A percentile compares a stretch with the other conserved stretches of the same genome.
phyloP scores from a whole-genome alignment of 305 asterid genomes.

The Solanum hybrid region DNA sequence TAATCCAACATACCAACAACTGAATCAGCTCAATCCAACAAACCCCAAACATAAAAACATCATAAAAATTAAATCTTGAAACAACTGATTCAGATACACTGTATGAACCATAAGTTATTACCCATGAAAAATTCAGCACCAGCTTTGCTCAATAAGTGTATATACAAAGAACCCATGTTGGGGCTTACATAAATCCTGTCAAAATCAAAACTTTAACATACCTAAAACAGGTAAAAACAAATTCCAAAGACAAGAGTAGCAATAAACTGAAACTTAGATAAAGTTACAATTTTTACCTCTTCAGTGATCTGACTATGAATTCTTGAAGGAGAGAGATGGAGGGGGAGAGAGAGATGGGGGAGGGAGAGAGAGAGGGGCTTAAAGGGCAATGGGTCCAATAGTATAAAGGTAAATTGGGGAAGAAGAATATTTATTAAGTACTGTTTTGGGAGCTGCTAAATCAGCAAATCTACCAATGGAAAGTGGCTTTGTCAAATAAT shows the following conservation, averaged over 20 bases:
- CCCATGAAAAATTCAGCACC: not conserved
- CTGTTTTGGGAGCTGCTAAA: not conserved
- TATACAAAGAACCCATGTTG: not conserved
- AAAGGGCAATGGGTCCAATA: not conserved
- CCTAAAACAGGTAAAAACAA: not conserved
- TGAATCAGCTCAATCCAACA: not conserved
- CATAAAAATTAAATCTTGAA: not conserved
- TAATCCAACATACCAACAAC: not conserved
- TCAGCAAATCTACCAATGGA: not conserved
- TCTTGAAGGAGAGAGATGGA: not conserved
- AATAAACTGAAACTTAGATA: not conserved
- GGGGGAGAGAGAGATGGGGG: not conserved
- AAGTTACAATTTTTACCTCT: not conserved
- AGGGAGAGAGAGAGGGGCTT: not conserved
- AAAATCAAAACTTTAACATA: not conserved
- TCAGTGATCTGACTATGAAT: not conserved
- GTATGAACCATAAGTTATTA: not conserved
- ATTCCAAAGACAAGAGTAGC: not conserved
- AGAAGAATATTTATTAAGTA: not conserved
- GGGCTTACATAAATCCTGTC: not conserved
- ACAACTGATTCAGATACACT: not conserved
- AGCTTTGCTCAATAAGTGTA: not conserved
- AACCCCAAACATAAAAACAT: not conserved
- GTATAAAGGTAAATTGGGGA: not conserved
- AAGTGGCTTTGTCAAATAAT: not conserved